Conservation (phyloP, 1,284 basidiomycete species). For the Ceraceosorus bombacis region DNA sequence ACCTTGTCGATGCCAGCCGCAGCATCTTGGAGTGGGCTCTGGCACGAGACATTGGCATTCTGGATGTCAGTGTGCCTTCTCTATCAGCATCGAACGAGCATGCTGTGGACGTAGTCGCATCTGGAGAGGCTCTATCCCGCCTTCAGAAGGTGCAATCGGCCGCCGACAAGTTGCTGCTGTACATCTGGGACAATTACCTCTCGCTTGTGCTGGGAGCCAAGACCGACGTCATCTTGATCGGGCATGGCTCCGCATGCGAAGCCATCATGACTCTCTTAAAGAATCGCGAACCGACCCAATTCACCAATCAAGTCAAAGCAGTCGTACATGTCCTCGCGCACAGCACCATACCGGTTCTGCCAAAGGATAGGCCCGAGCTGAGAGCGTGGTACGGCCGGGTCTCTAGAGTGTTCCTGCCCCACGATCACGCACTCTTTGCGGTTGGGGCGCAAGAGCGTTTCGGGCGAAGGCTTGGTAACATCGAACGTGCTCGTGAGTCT, state of each 20-base stretch:
- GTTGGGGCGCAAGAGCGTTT: background rate
- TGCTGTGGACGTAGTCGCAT: background rate
- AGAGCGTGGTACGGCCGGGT: constrained; percentile 23
- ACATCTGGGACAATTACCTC: constrained; percentile 92
- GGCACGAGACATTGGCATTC: constrained; percentile 60
- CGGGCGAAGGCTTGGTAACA: background rate
- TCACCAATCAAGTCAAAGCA: constrained; percentile 19
- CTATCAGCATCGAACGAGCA: constrained; percentile 15
- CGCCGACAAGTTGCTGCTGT: constrained; percentile 61
- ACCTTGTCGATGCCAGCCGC: constrained; percentile 67
- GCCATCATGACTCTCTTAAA: constrained; percentile 67
- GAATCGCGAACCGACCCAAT: constrained; percentile 56
- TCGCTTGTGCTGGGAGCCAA: constrained; percentile 58
- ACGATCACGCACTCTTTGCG: constrained; percentile 13
- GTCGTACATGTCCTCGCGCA: constrained; percentile 29
- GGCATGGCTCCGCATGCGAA: constrained; percentile 73
- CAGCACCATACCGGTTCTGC: constrained; percentile 20
- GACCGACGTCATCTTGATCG: constrained; percentile 68
- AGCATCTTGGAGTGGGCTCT: constrained; percentile 69
- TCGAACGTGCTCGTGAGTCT: background rate
- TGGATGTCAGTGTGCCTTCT: constrained; percentile 80
- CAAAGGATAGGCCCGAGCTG: constrained; percentile 1
- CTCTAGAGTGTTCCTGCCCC: constrained; percentile 18
- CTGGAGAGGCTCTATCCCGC: background rate
- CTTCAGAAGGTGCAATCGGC: constrained; percentile 51